These are phyloP conservation scores for Candida dajiaensis DNA, from an alignment of 805 yeast species.

Conservation along the genomic window DNA sequence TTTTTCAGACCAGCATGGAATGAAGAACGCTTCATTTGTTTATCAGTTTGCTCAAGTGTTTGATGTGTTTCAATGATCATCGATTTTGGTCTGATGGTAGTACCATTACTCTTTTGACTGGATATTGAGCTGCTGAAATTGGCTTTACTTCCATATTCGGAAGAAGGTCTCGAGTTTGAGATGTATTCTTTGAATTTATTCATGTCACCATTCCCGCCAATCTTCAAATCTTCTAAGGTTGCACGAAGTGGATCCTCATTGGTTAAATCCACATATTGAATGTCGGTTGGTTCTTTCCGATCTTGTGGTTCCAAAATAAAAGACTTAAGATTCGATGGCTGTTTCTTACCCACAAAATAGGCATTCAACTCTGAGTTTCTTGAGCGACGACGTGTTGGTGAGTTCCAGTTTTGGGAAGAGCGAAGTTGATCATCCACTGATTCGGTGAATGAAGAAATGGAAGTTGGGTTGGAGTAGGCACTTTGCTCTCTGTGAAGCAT, in stretches of 20 bases:
- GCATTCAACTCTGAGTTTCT: slow-evolving; percentile 16
- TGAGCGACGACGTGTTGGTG: slow-evolving; percentile 24
- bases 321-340: slow-evolving; percentile 16
- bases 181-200: slow-evolving; percentile 30
- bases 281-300: background rate
- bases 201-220: slow-evolving; percentile 38
- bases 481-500: slow-evolving; percentile 19
- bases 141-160: slow-evolving; percentile 10
- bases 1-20: slow-evolving; percentile 24
- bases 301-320: slow-evolving; percentile 15
- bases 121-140: slow-evolving; percentile 14
- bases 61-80: slow-evolving; percentile 13
- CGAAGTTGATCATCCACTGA: slow-evolving; percentile 19
- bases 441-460: slow-evolving; percentile 24
- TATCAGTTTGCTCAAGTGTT: background rate
- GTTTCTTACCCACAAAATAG: slow-evolving; percentile 10
- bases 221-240: slow-evolving; percentile 40
- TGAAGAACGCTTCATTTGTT: slow-evolving; percentile 18
- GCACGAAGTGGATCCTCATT: slow-evolving; percentile 46
- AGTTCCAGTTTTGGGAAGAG: slow-evolving; percentile 24
- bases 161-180: slow-evolving; percentile 8
- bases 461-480: slow-evolving; percentile 24
- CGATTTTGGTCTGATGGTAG: slow-evolving; percentile 24
- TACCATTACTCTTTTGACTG: slow-evolving; percentile 16
- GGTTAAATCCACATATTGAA: slow-evolving; percentile 11